phyloP scores from a whole-genome alignment of 148 eudicot genomes.

The Cornus suecica region DNA sequence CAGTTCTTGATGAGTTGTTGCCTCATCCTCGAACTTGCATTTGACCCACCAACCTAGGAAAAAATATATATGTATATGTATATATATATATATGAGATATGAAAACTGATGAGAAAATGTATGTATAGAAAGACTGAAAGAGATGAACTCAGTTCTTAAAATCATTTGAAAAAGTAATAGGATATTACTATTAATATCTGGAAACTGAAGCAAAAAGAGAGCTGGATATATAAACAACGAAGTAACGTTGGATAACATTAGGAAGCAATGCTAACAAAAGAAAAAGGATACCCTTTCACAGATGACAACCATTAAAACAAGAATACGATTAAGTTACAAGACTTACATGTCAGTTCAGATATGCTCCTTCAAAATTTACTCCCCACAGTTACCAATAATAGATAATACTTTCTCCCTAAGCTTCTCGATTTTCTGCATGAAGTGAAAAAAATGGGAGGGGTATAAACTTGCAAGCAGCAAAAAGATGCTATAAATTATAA shows the following conservation, averaged over 20 bases:
- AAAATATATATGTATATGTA: too few species aligned
- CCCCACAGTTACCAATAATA: constrained; percentile 39
- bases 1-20: not conserved
- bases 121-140: not conserved
- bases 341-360: constrained; percentile 24
- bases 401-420: constrained; percentile 54
- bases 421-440: constrained; percentile 54
- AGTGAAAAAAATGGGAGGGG: not conserved
- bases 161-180: not conserved
- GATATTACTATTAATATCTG: not conserved
- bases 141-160: not conserved
- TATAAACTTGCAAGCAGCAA: not conserved
- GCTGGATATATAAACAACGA: not conserved
- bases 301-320: constrained; percentile 5
- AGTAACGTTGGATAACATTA: not conserved
- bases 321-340: not conserved
- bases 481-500: not conserved
- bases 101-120: not conserved
- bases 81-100: too few species aligned
- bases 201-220: not conserved
- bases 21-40: not conserved
- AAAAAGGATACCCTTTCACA: not conserved
- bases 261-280: not conserved
- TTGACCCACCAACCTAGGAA: not conserved
- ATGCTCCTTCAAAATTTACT: constrained; percentile 14